A percentile compares a stretch with the other conserved stretches of the same genome.
Conservation (phyloP, 139 green algal species). For the Eudorina sp. region DNA sequence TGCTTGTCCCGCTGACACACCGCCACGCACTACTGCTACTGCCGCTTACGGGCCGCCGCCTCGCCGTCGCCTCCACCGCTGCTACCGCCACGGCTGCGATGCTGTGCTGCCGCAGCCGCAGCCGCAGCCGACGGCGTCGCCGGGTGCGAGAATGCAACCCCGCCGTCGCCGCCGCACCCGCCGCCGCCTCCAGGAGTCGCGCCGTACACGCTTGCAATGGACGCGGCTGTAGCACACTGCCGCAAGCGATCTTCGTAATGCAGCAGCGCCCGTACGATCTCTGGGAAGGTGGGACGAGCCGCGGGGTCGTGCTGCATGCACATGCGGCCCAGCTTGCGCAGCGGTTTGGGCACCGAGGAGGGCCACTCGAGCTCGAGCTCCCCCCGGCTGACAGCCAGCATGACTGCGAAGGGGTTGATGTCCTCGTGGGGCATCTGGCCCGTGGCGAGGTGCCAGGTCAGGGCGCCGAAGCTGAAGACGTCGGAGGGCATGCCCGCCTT, state of each 20-base stretch:
- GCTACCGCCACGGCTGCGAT: too few relatives aligned
- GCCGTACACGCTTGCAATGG: background rate
- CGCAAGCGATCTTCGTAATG: conserved; percentile 2
- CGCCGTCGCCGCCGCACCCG: too few relatives aligned
- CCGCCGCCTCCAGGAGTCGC: too few relatives aligned
- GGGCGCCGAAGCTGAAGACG: conserved; percentile 58
- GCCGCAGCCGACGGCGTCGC: background rate
- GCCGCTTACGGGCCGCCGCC: too few relatives aligned
- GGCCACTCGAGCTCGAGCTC: conserved; percentile 49
- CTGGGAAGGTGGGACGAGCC: conserved; percentile 49
- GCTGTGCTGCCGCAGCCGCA: background rate
- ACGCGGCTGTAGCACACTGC: background rate
- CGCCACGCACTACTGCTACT: too few relatives aligned
- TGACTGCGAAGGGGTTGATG: conserved; percentile 47
- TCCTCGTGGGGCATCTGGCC: conserved; percentile 47
- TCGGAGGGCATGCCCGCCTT: conserved; percentile 10
- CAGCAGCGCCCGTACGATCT: conserved; percentile 42
- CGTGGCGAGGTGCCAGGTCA: conserved; percentile 54
- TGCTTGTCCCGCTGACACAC: too few relatives aligned
- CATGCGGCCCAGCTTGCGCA: conserved; percentile 47
- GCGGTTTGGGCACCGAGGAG: background rate
- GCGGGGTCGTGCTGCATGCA: conserved; percentile 47
- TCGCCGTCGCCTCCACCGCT: too few relatives aligned
- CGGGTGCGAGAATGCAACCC: background rate
- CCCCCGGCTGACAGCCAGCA: conserved; percentile 41